Conservation (phyloP, 306 rosid species). For the Hippophae rhamnoides region DNA sequence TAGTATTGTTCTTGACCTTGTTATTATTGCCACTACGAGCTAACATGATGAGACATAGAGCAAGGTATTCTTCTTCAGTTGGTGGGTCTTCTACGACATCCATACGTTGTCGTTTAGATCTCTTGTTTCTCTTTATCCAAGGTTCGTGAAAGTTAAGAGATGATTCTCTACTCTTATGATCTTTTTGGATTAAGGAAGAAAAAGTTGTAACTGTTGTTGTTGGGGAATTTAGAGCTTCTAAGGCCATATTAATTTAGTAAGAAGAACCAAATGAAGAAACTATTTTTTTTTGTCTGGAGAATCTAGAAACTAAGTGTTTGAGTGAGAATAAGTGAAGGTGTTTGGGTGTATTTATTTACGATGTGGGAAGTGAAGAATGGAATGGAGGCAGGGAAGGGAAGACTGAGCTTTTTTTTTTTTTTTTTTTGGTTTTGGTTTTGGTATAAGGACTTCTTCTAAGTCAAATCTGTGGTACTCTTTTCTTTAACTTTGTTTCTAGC, state of each 20-base stretch:
- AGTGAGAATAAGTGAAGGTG: neutral
- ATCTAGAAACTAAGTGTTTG: neutral
- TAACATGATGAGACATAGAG: conserved; percentile 94
- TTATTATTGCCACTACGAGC: conserved; percentile 50
- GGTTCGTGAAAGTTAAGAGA: conserved; percentile 38
- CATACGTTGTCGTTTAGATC: conserved; percentile 49
- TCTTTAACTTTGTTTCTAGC: neutral
- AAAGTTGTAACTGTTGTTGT: conserved; percentile 27
- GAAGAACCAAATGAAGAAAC: neutral
- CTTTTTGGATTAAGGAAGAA: neutral
- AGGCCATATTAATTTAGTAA: conserved; percentile 38
- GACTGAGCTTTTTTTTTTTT: conserved; percentile 10
- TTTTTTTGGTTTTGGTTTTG: neutral
- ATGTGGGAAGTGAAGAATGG: conserved; percentile 22
- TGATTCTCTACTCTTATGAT: conserved; percentile 13
- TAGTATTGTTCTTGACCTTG: no score
- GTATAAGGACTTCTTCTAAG: conserved; percentile 41
- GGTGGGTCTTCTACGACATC: conserved; percentile 31
- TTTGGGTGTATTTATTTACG: no score
- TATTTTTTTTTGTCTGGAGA: neutral
- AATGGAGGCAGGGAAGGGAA: conserved; percentile 15
- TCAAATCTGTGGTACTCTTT: conserved; percentile 32
- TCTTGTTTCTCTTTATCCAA: conserved; percentile 51
- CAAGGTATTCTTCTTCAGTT: conserved; percentile 76
- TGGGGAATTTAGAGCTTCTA: conserved; percentile 69